These are phyloP conservation scores for Coemansia sp. DNA, from an alignment of 192 early-diverging fungal genomes.

Conservation along the genomic window DNA sequence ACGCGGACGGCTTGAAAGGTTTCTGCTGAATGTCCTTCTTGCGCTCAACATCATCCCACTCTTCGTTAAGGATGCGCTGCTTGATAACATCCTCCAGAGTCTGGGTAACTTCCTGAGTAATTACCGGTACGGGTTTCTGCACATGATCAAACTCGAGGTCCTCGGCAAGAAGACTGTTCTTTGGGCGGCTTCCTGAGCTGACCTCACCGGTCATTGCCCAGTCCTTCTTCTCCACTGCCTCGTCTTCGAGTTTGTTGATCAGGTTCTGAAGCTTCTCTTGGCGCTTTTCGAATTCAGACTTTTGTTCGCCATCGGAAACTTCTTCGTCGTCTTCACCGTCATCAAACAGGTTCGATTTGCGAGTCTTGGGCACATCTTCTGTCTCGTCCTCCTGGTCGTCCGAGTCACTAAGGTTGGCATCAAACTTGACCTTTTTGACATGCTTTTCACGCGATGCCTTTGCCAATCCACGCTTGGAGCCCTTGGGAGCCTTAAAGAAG, in stretches of 20 bases:
- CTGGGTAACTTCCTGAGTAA: constrained; percentile 85
- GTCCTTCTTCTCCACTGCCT: constrained; percentile 76
- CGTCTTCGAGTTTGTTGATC: constrained; percentile 82
- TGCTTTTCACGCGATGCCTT: constrained; percentile 36
- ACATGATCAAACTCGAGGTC: constrained; percentile 89
- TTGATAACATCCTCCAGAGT: constrained; percentile 93
- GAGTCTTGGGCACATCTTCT: constrained; percentile 25
- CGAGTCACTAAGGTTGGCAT: constrained; percentile 26
- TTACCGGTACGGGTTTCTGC: constrained; percentile 89
- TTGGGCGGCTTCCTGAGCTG: constrained; percentile 70
- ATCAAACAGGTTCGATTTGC: constrained; percentile 26
- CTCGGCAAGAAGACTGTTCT: constrained; percentile 92
- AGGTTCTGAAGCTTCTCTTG: constrained; percentile 65
- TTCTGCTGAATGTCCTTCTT: constrained; percentile 73
- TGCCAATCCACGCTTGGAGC: constrained; percentile 47
- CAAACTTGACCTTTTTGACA: constrained; percentile 49
- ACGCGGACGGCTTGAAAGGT: constrained; percentile 68
- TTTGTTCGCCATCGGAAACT: constrained; percentile 5
- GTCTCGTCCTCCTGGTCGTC: constrained; percentile 55
- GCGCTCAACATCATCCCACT: constrained; percentile 93
- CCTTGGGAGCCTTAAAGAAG: constrained; percentile 75
- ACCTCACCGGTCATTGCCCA: constrained; percentile 94
- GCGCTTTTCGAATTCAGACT: constrained; percentile 80
- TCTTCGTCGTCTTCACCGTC: constrained; percentile 13
- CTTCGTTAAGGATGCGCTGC: constrained; percentile 80